Evolutionary conservation across 257 asterid species (phyloP), one percentile per base, ranked within the genome.

Genomic region (Oldenlandia corymbosa): DNA sequence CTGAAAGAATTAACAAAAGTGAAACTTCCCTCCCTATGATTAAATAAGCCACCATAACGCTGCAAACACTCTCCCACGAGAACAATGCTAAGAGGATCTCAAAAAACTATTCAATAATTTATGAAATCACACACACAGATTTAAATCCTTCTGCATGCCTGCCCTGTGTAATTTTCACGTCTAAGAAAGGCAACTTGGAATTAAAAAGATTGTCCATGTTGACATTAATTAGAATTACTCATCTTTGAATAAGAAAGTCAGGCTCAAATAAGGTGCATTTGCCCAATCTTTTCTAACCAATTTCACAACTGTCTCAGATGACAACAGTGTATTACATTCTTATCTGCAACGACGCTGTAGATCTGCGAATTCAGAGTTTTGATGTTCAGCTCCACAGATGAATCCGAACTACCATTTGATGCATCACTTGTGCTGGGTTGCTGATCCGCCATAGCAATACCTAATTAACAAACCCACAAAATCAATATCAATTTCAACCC

Each of bases 311-410:
- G 24, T 51, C 12, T 28, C 14, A 17, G 12, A 60, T 18, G 18
- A 27, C 18, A 51, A 17, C 34, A 27, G 12, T 0, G 17, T 28
- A 2, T 27, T 84, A 91, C 97, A 78, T 85, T 76, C 74, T 82
- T 87, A 41, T 90, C 92, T 63, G 84, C 93, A 21, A 57, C 55
- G 74, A 85, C 76, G 58, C 84, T 76, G 81, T 80, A 76, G 65
- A 74, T 69, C 73, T 64, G 86, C 60, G 95, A 91, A 77, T 83
- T 93, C 67, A 91, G 80, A 62, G 97, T 91, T 90, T 91, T 91
- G 84, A 91, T 74, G 72, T 88, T 85, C 81, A 91, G 83, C 74
- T 79, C 85, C 80, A 88, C 65, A 24, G 71, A 69, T 70, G 95
- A 85, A 64, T 80, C 95, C 51, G 83, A 68, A 77, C 73, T 65